phyloP scores from a whole-genome alignment of 2,329 filamentous ascomycete genomes.

The Periconia sp. region DNA sequence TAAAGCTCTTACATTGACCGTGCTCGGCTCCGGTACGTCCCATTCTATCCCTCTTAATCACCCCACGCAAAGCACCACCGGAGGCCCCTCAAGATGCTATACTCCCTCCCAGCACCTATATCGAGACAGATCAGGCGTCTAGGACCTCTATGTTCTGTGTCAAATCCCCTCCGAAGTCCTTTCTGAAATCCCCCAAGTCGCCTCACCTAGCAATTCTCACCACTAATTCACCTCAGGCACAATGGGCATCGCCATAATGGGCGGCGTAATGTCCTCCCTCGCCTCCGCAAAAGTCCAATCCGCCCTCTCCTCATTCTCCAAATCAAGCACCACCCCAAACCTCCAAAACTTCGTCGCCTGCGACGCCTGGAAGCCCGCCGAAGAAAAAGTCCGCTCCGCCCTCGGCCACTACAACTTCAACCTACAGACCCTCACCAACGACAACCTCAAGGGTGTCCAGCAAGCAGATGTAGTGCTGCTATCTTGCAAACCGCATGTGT shows the following conservation, averaged over 20 bases:
- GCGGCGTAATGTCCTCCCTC: conserved; percentile 77
- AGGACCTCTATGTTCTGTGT: too few relatives aligned
- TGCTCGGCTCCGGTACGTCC: conserved; percentile 78
- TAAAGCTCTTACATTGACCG: conserved; percentile 70
- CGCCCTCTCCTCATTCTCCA: conserved; percentile 52
- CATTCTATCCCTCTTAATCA: conserved; percentile 37
- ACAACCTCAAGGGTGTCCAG: conserved; percentile 72
- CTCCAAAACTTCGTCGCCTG: conserved; percentile 82
- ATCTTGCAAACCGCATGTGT: conserved; percentile 80
- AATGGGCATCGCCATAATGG: conserved; percentile 85
- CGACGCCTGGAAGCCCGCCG: conserved; percentile 73
- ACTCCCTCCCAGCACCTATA: not conserved
- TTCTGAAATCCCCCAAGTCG: too few relatives aligned
- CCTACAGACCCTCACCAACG: conserved; percentile 71
- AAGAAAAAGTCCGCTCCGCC: conserved; percentile 69
- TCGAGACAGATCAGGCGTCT: too few relatives aligned
- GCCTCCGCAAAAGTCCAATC: conserved; percentile 47
- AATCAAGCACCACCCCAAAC: conserved; percentile 43
- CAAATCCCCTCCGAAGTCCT: too few relatives aligned
- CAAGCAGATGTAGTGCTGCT: conserved; percentile 77
- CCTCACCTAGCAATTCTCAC: too few relatives aligned
- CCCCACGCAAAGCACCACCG: conserved; percentile 14
- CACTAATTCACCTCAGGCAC: conserved; percentile 61
- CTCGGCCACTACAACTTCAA: conserved; percentile 67
- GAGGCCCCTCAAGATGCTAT: too few relatives aligned